These are phyloP conservation scores for Cenchrus purpureus DNA, from an alignment of 176 grass and related monocot species.

Conservation along the genomic window DNA sequence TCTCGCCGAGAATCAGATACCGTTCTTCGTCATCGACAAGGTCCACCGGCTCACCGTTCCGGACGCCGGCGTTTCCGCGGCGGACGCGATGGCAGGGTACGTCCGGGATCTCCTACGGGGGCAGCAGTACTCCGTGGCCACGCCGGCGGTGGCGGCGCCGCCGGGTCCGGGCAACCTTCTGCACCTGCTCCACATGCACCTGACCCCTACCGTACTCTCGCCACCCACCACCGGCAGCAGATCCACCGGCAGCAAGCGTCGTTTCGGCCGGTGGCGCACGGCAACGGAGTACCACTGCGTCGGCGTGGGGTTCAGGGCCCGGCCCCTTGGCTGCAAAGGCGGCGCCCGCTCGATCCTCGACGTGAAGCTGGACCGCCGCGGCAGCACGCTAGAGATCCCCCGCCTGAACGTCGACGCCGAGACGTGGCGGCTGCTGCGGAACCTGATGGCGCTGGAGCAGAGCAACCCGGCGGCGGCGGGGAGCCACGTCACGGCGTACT, in stretches of 20 bases:
- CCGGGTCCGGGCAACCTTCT: neutral
- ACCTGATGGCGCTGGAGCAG: conserved; percentile 45
- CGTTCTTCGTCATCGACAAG: conserved; percentile 7
- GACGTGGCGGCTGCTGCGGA: conserved; percentile 23
- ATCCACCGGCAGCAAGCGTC: neutral
- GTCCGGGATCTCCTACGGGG: neutral
- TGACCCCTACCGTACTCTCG: neutral
- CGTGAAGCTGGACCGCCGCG: neutral
- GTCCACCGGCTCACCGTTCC: neutral
- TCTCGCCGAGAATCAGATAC: conserved; percentile 20
- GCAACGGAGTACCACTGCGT: conserved; percentile 30
- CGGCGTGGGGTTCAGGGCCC: neutral
- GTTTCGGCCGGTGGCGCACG: conserved; percentile 12
- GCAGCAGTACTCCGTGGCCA: neutral
- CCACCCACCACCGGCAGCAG: too few relatives aligned
- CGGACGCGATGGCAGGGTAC: neutral
- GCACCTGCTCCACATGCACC: conserved; percentile 28
- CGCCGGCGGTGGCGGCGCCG: neutral
- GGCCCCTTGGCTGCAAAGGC: neutral
- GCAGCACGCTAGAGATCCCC: neutral
- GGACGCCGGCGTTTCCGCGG: neutral
- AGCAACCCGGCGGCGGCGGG: neutral
- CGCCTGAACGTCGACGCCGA: conserved; percentile 11
- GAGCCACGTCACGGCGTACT: conserved; percentile 38
- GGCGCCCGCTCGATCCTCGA: neutral